phyloP scores from a whole-genome alignment of 169 alveolate species.

The Babesia microti region DNA sequence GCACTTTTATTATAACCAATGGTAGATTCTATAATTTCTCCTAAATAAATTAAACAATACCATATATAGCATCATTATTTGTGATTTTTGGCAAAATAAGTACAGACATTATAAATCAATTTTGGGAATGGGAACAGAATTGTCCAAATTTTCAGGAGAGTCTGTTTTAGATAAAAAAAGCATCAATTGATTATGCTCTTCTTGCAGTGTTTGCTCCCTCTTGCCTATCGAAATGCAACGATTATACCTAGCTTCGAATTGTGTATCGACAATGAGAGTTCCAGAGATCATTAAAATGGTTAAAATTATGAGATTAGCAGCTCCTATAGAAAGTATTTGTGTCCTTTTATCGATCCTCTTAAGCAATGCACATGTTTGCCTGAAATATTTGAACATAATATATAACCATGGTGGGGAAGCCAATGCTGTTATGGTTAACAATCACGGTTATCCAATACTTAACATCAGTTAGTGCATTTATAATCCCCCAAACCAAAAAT shows the following conservation, averaged over 20 bases:
- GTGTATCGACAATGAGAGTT: conserved; percentile 50
- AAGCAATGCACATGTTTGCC: too few species aligned
- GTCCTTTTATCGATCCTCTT: conserved; percentile 38
- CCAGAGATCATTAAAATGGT: conserved; percentile 35
- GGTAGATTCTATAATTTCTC: too few species aligned
- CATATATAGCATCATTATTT: too few species aligned
- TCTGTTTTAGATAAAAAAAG: conserved; percentile 34
- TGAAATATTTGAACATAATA: background rate
- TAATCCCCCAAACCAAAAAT: too few species aligned
- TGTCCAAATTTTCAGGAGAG: conserved; percentile 45
- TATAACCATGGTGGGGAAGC: too few species aligned
- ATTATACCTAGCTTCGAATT: conserved; percentile 30
- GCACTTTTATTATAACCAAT: too few species aligned
- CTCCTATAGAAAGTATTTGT: conserved; percentile 35
- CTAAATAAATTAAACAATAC: too few species aligned
- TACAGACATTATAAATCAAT: too few species aligned
- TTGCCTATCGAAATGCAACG: conserved; percentile 39
- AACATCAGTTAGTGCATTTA: too few species aligned
- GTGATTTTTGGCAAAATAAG: too few species aligned
- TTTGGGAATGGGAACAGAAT: conserved; percentile 55
- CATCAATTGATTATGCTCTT: conserved; percentile 52
- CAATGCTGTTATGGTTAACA: too few species aligned
- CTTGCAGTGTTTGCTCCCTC: conserved; percentile 47
- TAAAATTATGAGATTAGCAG: conserved; percentile 28
- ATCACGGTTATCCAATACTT: too few species aligned